phyloP scores from a whole-genome alignment of 495 filamentous ascomycete genomes.

The Chaetomium tenue region DNA sequence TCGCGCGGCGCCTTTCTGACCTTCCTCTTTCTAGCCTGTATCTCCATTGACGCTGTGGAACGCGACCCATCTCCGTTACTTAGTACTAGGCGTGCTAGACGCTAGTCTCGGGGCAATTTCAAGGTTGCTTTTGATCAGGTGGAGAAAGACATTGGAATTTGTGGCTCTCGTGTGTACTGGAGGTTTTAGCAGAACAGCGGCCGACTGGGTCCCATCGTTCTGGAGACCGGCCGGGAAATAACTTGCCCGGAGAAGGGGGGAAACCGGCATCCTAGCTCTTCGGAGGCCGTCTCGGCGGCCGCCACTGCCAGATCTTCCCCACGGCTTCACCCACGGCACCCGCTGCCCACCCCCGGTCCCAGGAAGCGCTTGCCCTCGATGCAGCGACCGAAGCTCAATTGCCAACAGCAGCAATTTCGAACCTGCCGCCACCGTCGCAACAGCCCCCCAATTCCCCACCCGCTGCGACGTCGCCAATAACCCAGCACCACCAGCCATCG shows the following conservation, averaged over 20 bases:
- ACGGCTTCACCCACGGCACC: conserved; percentile 48
- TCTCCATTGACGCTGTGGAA: background rate
- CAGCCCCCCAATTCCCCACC: conserved; percentile 36
- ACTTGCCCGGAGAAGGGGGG: conserved; percentile 1
- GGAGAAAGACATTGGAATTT: conserved; percentile 18
- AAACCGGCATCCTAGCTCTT: conserved; percentile 3
- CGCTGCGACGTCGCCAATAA: conserved; percentile 23
- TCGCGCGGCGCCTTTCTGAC: background rate
- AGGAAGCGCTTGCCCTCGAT: conserved; percentile 42
- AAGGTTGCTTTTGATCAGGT: conserved; percentile 4
- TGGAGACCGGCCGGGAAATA: background rate
- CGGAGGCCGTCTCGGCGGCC: conserved; percentile 47
- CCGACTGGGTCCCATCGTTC: conserved; percentile 8
- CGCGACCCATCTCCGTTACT: background rate
- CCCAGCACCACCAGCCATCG: conserved; percentile 22
- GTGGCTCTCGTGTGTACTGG: background rate
- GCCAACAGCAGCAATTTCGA: conserved; percentile 30
- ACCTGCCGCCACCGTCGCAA: conserved; percentile 37
- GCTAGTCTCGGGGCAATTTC: background rate
- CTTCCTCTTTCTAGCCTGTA: background rate
- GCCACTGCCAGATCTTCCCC: conserved; percentile 37
- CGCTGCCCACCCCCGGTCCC: conserved; percentile 32
- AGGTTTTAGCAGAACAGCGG: background rate
- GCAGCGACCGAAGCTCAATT: conserved; percentile 18
- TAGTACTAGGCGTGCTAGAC: background rate